Conservation (phyloP, 495 filamentous ascomycete genomes). For the Hypoxylon cercidicola region DNA sequence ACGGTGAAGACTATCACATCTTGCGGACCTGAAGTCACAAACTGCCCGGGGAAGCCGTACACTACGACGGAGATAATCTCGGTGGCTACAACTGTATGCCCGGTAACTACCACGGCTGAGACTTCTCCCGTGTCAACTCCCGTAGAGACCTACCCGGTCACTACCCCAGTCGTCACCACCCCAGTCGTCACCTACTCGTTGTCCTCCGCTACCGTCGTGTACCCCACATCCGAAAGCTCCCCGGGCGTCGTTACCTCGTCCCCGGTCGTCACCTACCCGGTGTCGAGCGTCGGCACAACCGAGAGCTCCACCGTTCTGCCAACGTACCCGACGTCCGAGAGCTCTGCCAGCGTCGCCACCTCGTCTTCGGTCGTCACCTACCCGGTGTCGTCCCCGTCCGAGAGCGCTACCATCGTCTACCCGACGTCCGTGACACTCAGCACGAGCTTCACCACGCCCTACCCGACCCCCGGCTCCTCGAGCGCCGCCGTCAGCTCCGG, state of each 20-base stretch:
- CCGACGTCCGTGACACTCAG: conserved; percentile 15
- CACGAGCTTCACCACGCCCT: conserved; percentile 22
- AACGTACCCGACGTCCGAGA: conserved; percentile 21
- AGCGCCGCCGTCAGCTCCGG: conserved; percentile 10
- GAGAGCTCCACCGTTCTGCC: conserved; percentile 35
- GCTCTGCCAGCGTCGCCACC: no score
- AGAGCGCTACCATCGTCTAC: conserved; percentile 35
- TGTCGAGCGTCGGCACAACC: no score
- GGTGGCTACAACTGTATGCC: conserved; percentile 43
- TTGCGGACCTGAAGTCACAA: no score
- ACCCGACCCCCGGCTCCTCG: no score
- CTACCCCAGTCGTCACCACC: not conserved
- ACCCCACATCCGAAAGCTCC: no score
- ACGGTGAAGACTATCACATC: not conserved
- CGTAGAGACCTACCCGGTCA: not conserved
- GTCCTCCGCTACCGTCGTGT: conserved; percentile 2
- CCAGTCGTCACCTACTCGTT: not conserved
- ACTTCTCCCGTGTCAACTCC: not conserved
- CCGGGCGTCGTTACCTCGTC: no score
- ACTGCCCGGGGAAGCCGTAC: no score
- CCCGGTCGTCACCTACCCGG: no score
- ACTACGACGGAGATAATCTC: no score
- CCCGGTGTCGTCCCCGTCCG: conserved; percentile 12
- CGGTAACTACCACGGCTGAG: conserved; percentile 29
- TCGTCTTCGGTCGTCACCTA: not conserved